These are phyloP conservation scores for Bonia amplexicaulis DNA, from an alignment of 176 grass and related monocot genomes.

Conservation along the genomic window DNA sequence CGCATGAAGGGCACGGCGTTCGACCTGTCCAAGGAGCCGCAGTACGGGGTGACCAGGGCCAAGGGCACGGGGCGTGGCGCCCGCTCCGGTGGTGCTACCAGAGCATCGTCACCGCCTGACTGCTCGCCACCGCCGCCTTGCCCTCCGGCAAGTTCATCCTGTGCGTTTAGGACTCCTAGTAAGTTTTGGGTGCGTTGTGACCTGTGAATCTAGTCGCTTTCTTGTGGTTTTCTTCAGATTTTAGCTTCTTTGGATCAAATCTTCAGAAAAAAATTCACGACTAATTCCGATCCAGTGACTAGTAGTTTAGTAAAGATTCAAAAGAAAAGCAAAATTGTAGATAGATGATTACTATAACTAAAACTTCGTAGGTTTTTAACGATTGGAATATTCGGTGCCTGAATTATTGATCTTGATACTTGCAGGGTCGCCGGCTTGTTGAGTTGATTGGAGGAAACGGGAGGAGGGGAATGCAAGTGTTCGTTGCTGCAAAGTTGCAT, in stretches of 20 bases:
- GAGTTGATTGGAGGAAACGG: neutral
- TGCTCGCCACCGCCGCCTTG: slow-evolving; percentile 53
- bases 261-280: neutral
- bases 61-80: slow-evolving; percentile 63
- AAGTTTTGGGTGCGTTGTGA: neutral
- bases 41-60: slow-evolving; percentile 52
- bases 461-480: neutral
- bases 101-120: slow-evolving; percentile 60
- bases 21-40: slow-evolving; percentile 87
- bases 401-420: neutral
- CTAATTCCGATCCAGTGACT: neutral
- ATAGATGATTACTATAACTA: neutral
- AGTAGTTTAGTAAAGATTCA: neutral
- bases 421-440: neutral
- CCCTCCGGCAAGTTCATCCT: slow-evolving; percentile 59
- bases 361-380: neutral
- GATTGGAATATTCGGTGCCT: neutral
- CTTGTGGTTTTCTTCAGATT: neutral
- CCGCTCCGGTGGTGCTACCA: slow-evolving; percentile 67
- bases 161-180: slow-evolving; percentile 33
- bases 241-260: neutral
- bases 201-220: neutral
- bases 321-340: neutral
- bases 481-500: neutral
- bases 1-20: slow-evolving; percentile 68